A percentile compares a stretch with the other conserved stretches of the same genome.
Evolutionary conservation across 805 yeast species (phyloP).

Genomic region (Yamadazyma paraphyllophila): DNA sequence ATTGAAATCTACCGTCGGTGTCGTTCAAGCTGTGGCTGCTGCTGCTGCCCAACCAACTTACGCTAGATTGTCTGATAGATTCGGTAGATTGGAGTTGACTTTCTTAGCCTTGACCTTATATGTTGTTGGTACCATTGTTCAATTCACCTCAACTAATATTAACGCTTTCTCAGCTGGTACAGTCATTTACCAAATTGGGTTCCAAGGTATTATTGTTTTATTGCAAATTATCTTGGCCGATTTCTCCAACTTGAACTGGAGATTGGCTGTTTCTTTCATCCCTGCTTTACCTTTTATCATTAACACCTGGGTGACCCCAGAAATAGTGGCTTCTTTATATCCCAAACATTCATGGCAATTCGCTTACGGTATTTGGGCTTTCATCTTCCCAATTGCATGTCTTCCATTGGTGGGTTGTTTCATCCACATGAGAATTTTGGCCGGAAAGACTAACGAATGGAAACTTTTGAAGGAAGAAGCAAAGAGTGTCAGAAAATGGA

Average conservation of each 20-base stretch:
- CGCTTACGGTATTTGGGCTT: conserved; percentile 78
- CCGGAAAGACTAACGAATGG: conserved; percentile 54
- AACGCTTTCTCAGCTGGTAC: conserved; percentile 65
- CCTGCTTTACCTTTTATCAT: conserved; percentile 73
- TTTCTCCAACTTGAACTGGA: conserved; percentile 66
- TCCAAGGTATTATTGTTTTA: conserved; percentile 59
- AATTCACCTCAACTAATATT: conserved; percentile 58
- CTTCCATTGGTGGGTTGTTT: conserved; percentile 58
- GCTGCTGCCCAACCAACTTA: conserved; percentile 66
- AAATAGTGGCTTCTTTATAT: conserved; percentile 43
- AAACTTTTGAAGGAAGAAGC: conserved; percentile 37
- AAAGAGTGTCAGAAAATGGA: conserved; percentile 19
- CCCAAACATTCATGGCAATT: conserved; percentile 59
- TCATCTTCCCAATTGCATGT: conserved; percentile 63
- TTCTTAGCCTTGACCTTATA: conserved; percentile 52
- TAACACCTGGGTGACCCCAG: conserved; percentile 76
- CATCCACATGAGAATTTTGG: conserved; percentile 54
- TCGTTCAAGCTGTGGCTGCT: conserved; percentile 56
- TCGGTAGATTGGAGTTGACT: conserved; percentile 59
- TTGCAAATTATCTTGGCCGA: conserved; percentile 62
- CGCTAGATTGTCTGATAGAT: conserved; percentile 64
- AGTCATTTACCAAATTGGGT: conserved; percentile 49
- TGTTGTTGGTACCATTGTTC: conserved; percentile 60
- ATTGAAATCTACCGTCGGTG: conserved; percentile 56
- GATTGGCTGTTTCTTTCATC: conserved; percentile 60